phyloP scores from a whole-genome alignment of 352 stramenopile genomes.

The Phytopythium vexans region DNA sequence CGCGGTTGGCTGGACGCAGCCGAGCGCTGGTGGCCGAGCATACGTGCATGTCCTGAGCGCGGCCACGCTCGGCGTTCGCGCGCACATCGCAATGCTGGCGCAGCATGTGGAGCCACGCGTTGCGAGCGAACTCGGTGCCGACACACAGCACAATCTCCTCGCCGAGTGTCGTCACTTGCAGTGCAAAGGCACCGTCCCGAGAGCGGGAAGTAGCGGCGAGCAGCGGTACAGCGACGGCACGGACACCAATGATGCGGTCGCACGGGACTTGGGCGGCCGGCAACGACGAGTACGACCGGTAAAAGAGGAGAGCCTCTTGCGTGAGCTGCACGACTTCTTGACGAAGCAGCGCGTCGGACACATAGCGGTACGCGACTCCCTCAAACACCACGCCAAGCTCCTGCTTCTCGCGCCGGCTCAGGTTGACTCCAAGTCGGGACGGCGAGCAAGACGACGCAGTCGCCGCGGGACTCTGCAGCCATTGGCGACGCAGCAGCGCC shows the following conservation, averaged over 20 bases:
- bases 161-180: conserved; percentile 71
- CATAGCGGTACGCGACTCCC: conserved; percentile 74
- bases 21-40: conserved; percentile 27
- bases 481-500: conserved; percentile 41
- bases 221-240: conserved; percentile 29
- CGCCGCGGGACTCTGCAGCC: conserved; percentile 41
- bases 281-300: conserved; percentile 56
- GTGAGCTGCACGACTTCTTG: conserved; percentile 80
- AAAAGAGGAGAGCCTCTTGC: conserved; percentile 50
- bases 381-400: conserved; percentile 55
- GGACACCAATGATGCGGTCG: conserved; percentile 49
- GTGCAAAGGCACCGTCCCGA: conserved; percentile 35
- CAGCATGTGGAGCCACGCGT: conserved; percentile 63
- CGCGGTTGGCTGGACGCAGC: conserved; percentile 45
- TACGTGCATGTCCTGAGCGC: conserved; percentile 35
- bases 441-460: conserved; percentile 40
- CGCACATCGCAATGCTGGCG: conserved; percentile 49
- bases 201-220: conserved; percentile 4
- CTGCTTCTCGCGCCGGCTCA: conserved; percentile 56
- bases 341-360: conserved; percentile 46
- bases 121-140: conserved; percentile 48
- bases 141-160: conserved; percentile 79
- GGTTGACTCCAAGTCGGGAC: conserved; percentile 58
- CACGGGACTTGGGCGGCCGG: conserved; percentile 47
- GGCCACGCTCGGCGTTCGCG: conserved; percentile 39